Evolutionary conservation across 345 rosid genomes (phyloP), one percentile per base, ranked within the genome.

Genomic region (Cardamine chenopodiifolia): DNA sequence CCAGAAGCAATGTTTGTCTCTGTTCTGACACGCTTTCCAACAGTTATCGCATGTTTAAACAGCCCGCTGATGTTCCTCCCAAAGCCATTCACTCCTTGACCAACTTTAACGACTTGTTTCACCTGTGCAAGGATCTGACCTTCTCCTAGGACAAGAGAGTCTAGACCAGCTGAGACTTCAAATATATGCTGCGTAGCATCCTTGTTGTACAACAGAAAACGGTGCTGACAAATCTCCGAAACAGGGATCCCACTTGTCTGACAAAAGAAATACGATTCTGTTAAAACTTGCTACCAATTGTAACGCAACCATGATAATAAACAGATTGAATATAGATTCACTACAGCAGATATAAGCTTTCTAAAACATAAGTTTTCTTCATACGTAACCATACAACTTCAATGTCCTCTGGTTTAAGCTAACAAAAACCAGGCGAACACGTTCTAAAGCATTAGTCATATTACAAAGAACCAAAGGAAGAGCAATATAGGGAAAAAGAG

Each of bases 141-240:
- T 84, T 89, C 96, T 40, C 96, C 92, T 15, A 89, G 82, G 64
- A 89, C 89, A 57, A 89, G 96, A 13, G 92, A 89, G 81, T 86
- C 97, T 0, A 95, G 91, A 69, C 99, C 99, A 1, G 97, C 92
- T 31, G 99, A 90, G 15, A 95, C 99, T 80, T 95, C 97, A 25
- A 95, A 95, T 7, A 95, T 66, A 78, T 90, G 97, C 68, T 79
- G 86, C 1, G 99, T 89, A 15, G 93, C 97, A 65, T 95, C 97
- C 32, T 92, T 92, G 86, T 95, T 89, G 55, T 86, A 82, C 80
- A 95, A 71, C 66, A 95, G 77, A 80, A 95, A 92, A 64, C 89
- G 92, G 81, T 95, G 96, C 70, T 90, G 78, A 35, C 91, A 83
- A 35, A 89, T 80, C 76, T 84, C 90, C 1, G 92, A 82, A 72